Base-by-base conservation (phyloP, 805 yeast species). In the Millerozyma miso region DNA sequence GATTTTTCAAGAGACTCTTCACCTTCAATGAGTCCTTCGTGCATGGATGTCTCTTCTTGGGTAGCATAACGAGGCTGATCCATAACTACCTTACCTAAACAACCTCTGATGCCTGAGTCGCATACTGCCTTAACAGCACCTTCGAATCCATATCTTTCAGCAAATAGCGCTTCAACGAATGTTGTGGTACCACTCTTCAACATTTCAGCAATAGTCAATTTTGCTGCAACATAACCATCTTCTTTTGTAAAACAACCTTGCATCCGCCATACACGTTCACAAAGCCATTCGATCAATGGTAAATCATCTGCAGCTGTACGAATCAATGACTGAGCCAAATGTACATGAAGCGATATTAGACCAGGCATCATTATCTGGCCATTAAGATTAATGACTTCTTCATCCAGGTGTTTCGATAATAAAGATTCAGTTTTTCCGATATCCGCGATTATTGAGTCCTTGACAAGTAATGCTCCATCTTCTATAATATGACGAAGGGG, bases 31-130 rank as follows among this genome's bases (percentile, higher is more conserved):
- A 81, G 59, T 31, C 85, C 75, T 33, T 76, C 79, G 19, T 79
- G 76, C 26, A 55, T 59, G 1, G 80, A 66, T 53, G 86, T 90
- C 60, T 86, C 80, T 58, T 78, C 84, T 26, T 77, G 83, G 0
- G 93, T 95, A 48, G 49, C 67, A 2, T 54, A 39, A 1, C 88
- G 78, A 63, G 87, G 83, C 47, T 78, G 76, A 58, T 89, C 84
- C 98, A 93, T 93, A 59, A 98, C 93, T 16, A 88, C 96, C 53
- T 91, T 83, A 3, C 99, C 99, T 31, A 93, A 80, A 41, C 85
- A 75, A 0, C 96, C 97, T 46, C 97, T 71, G 35, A 42, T 42
- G 15, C 45, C 45, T 18, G 42, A 38, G 33, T 42, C 45, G 15
- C 19, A 35, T 15, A 42, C 45, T 6, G 45, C 45, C 12, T 42